Percentiles rank a stretch among this genome's conserved stretches.
phyloP scores from a whole-genome alignment of 192 early-diverging fungal genomes.

The Globomyces pollinis-pini region DNA sequence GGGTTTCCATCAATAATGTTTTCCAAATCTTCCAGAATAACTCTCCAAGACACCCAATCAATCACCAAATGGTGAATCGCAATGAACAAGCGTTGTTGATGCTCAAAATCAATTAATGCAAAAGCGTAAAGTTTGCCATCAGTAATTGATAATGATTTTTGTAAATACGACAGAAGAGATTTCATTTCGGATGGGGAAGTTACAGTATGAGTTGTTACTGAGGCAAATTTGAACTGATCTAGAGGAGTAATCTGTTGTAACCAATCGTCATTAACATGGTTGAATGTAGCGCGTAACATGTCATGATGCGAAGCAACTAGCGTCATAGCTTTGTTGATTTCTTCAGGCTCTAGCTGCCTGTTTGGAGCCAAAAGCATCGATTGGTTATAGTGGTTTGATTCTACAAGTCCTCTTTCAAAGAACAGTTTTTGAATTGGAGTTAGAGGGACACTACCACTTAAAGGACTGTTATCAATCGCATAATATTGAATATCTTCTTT shows the following conservation, averaged over 20 bases:
- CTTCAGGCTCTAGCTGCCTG: no score
- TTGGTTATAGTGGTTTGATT: neutral
- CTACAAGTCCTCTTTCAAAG: neutral
- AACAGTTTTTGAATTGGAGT: neutral
- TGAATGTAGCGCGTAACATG: neutral
- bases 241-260: no score
- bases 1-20: constrained; percentile 1
- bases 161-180: neutral
- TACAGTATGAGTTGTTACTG: no score
- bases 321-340: neutral
- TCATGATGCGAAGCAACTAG: neutral
- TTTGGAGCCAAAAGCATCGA: neutral
- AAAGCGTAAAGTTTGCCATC: neutral
- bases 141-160: neutral
- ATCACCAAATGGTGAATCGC: constrained; percentile 24
- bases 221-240: no score
- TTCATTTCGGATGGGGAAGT: neutral
- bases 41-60: constrained; percentile 29
- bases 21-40: constrained; percentile 22
- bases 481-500: neutral
- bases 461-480: neutral
- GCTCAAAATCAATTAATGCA: constrained; percentile 7
- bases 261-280: no score
- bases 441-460: neutral
- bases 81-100: constrained; percentile 13